Base-by-base conservation (phyloP, 441 rosid genomes). In the Rhodomyrtus psidioides region DNA sequence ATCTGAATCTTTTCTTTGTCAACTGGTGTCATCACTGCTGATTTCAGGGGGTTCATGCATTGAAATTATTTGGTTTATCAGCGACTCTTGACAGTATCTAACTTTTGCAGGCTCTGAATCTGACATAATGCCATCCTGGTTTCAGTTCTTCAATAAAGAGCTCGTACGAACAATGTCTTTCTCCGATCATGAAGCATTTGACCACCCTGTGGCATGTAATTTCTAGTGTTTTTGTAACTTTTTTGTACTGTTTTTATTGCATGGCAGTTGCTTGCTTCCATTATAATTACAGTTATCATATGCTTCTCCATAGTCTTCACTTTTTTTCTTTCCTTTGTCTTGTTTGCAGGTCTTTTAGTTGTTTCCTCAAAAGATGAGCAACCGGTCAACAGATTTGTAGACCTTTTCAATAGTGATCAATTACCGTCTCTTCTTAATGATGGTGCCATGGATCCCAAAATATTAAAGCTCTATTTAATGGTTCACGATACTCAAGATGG, bases 201-300 rank as follows among this genome's bases (percentile, higher is more conserved):
- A 98, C 85, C 98, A 98, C 91, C 99, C 99, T 24, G 98, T 98
- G 91, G 98, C 98, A 83, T 98, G 99, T 98, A 94, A 92, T 28
- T 16, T 46, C 24, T 70, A 70, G 81, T 21, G 51, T 70, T 26
- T 46, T 70, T 39, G 24, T 39, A 39, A 39, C 42, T 39, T 39
- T 9, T 39, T 39, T 12, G 51, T 70, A 9, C 81, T 70, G n/a
- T 70, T 60, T 60, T 60, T 60, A 60, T 7, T 70, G 49, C 46
- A 39, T 39, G 81, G 79, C 15, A 21, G 51, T 42, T 70, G 81
- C 51, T 70, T 70, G 21, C 79, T 70, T 70, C 42, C 49, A 19
- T 70, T 70, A 23, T 70, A 70, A 24, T 39, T 70, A 39, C 81
- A 21, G 51, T 70, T 70, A 70, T 70, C 62, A 57, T 60, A 53